Evolutionary conservation across 2,329 filamentous ascomycete species (phyloP), one percentile per base, ranked within the genome.

Genomic region (Colletotrichum salicis): DNA sequence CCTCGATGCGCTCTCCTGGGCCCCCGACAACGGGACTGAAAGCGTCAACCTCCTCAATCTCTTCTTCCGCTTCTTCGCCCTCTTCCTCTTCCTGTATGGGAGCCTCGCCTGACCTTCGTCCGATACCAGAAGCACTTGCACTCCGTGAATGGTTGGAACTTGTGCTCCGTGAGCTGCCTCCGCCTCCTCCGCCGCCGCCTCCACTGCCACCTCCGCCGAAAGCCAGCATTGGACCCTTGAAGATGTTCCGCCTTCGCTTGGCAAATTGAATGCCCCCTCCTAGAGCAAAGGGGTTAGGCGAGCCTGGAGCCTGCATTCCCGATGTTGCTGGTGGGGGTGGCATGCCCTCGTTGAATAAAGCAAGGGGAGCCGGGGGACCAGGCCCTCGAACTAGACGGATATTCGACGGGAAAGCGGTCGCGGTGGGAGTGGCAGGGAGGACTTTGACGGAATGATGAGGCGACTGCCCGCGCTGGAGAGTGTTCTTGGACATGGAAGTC

Each of bases 391-490:
- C 94, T 13, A 98, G 86, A 3, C 96, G 92, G 71, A 98, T 93
- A 75, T 95, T 97, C 63, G 91, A 93, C 0, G 96, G 95, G 77
- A 98, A 97, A 1, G 89, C 85, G 19, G 87, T 86, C 3, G 88
- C 84, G 0, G 93, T 95, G 0, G 96, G 96, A 0, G 95, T 97
- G 0, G 94, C 94, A 1, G 96, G 96, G 3, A 98, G 89, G n/a
- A 98, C 93, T 83, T 98, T 98, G 77, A 98, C 93, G 0, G 94
- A 97, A 75, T 94, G 90, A 79, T 98, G 95, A 1, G 96, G 96
- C 3, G 92, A 95, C 29, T 93, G 90, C 15, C 89, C 88, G 45
- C 88, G 83, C 55, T 88, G 88, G 61, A 90, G 84, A 1, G 89
- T 90, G 19, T 89, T 92, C 77, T 91, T 92, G 45, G 92, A 92